These are phyloP conservation scores for Phyllosticta ampelicida DNA, from an alignment of 2,329 filamentous ascomycete species.

Conservation along the genomic window DNA sequence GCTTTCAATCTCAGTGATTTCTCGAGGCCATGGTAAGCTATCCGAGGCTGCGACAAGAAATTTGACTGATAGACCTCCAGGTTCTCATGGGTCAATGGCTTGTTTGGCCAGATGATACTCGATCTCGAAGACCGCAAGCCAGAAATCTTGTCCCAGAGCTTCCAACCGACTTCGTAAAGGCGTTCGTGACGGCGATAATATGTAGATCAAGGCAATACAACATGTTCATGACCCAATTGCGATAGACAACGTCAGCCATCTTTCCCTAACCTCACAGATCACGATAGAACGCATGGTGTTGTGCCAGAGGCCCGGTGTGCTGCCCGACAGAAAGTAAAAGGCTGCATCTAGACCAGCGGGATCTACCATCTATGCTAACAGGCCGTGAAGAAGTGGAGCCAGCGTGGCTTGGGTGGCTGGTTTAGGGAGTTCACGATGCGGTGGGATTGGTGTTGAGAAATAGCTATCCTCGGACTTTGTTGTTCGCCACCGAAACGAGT, in stretches of 20 bases:
- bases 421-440: neutral
- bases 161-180: conserved; percentile 22
- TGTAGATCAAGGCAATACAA: neutral
- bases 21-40: conserved; percentile 37
- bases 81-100: conserved; percentile 41
- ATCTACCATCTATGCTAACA: neutral
- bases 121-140: conserved; percentile 36
- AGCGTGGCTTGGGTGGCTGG: neutral
- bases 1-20: conserved; percentile 36
- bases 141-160: conserved; percentile 32
- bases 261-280: neutral
- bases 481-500: neutral
- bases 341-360: neutral
- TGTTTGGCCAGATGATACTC: conserved; percentile 41
- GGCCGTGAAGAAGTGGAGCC: neutral
- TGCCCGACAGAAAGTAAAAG: neutral
- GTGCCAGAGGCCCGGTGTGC: neutral
- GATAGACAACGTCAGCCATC: neutral
- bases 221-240: neutral
- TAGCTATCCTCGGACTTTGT: neutral
- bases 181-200: neutral
- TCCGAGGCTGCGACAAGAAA: neutral
- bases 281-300: neutral
- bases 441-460: neutral
- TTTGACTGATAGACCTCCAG: conserved; percentile 14